Percentiles rank a stretch among this genome's conserved stretches.
phyloP scores from a whole-genome alignment of 441 rosid genomes.

The Pelargonium cotyledonis region DNA sequence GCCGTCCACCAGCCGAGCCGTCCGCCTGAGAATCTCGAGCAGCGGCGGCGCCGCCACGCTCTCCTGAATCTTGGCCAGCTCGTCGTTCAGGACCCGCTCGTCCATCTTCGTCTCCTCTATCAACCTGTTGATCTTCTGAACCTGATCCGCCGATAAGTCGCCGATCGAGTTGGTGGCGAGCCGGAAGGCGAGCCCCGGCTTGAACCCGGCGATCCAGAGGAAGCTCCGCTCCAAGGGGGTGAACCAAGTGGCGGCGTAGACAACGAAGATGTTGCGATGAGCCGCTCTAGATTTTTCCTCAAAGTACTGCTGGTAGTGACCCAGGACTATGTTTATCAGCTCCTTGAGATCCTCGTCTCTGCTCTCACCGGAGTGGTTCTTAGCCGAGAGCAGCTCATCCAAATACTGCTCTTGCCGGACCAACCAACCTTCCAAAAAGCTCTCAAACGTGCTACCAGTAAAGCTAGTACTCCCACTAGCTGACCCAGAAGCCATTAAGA shows the following conservation, averaged over 20 bases:
- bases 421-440: slow-evolving; percentile 39
- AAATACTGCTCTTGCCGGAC: slow-evolving; percentile 35
- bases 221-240: slow-evolving; percentile 31
- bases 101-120: slow-evolving; percentile 22
- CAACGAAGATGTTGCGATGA: slow-evolving; percentile 24
- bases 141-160: slow-evolving; percentile 36
- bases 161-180: slow-evolving; percentile 25
- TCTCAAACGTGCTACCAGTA: slow-evolving; percentile 17
- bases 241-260: slow-evolving; percentile 37
- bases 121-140: slow-evolving; percentile 19
- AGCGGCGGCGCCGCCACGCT: slow-evolving; percentile 35
- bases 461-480: not conserved
- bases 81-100: slow-evolving; percentile 32
- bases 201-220: slow-evolving; percentile 49
- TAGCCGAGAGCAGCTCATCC: slow-evolving; percentile 32
- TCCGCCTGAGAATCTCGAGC: slow-evolving; percentile 10
- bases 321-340: slow-evolving; percentile 28
- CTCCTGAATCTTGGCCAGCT: slow-evolving; percentile 44
- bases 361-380: slow-evolving; percentile 14
- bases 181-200: slow-evolving; percentile 32
- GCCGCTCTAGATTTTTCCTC: slow-evolving; percentile 33
- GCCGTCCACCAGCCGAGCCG: not conserved
- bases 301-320: slow-evolving; percentile 42
- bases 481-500: not conserved
- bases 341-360: slow-evolving; percentile 25